phyloP scores from a whole-genome alignment of 768 basidiomycete genomes.

The Candolleomyces eurysporus region DNA sequence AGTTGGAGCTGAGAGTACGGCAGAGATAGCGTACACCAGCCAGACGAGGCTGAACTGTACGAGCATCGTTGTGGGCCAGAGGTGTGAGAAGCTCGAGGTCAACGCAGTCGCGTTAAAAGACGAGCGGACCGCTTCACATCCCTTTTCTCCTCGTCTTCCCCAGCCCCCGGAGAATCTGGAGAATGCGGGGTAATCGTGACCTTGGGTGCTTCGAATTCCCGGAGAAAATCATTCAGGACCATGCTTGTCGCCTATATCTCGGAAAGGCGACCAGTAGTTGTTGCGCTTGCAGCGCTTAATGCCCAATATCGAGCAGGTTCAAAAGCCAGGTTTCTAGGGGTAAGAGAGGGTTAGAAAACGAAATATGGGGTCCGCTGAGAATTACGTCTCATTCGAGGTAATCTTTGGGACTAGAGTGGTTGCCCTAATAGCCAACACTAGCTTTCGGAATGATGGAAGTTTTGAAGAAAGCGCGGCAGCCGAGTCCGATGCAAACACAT shows the following conservation, averaged over 20 bases:
- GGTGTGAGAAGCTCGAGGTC: background rate
- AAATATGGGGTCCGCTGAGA: no score
- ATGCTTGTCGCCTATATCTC: background rate
- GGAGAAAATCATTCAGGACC: background rate
- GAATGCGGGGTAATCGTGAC: background rate
- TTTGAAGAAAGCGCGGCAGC: background rate
- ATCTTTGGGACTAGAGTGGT: no score
- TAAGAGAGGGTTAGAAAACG: no score
- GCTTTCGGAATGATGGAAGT: background rate
- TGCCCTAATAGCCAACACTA: background rate
- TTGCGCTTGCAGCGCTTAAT: no score
- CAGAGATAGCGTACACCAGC: background rate
- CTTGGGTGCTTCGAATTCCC: background rate
- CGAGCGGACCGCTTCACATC: no score
- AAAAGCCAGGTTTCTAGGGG: no score
- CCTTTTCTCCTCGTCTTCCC: background rate
- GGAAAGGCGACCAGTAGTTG: background rate
- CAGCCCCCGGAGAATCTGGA: background rate
- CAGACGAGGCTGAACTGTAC: background rate
- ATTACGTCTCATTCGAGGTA: no score
- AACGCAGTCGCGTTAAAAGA: no score
- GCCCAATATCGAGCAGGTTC: no score
- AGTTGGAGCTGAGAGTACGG: constrained; percentile 31
- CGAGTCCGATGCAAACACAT: background rate
- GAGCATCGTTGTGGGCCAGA: background rate